Base-by-base conservation (phyloP, 371 early-diverging fungal genomes). In the Apophysomyces ossiformis region DNA sequence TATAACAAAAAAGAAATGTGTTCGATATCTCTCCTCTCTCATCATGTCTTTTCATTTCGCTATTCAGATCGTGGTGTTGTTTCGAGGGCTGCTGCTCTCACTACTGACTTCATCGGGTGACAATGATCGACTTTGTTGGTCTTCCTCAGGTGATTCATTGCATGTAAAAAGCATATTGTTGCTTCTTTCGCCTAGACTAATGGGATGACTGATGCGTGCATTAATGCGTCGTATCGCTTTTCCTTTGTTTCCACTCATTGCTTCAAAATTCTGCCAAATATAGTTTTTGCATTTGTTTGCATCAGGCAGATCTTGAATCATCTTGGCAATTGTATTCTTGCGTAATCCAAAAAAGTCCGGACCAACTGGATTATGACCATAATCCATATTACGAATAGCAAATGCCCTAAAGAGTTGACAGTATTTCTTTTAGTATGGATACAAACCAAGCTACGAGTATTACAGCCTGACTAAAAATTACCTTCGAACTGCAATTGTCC, bases 321-420 rank as follows among this genome's bases (percentile, higher is more conserved):
- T 87, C 73, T 89, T 92, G 9, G 90, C 87, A 58, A 96, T 91
- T 2, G 93, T 92, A 12, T 93, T 92, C 59, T 93, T 89, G 16
- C 95, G 83, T 60, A 95, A 87, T 0, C 95, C 96, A 81, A 91
- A 95, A 67, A 89, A 94, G 60, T 96, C 96, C 4, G 95, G 95
- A 1, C 96, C 96, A 0, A 91, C 91, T 0, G 92, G 91, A 21
- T 90, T 89, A 57, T 90, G 90, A 11, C 90, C 88, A 67, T 90
- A 89, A 38, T 89, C 90, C 46, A 89, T 85, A 57, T 92, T 89
- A 44, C 93, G 87, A 65, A 96, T 84, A 13, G 85, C 82, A 70
- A 77, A 77, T 1, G 77, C 77, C 54, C 77, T 72, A 57, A 35
- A 3, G 16, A 26, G 11, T 38, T 15, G 7, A 16, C 13, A 21